Evolutionary conservation across 257 asterid genomes (phyloP), one percentile per base, ranked within the genome.

Genomic region (Paulownia fortunei): DNA sequence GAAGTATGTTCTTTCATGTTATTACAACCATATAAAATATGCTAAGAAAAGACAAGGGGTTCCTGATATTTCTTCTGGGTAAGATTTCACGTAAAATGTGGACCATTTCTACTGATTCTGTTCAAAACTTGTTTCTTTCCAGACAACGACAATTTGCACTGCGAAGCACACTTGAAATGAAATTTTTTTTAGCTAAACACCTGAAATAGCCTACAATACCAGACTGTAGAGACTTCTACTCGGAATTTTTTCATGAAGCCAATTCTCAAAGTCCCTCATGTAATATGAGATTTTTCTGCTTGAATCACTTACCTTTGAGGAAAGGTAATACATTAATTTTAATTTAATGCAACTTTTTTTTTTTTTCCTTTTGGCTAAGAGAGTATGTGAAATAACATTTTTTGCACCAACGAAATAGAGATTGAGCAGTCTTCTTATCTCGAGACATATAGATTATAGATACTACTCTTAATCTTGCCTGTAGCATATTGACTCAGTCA

Each of bases 11-110:
- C 6, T 46, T 24, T 8, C 32, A 72, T 80, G 26, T 73, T 77
- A 83, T 77, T 77, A 69, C 82, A 80, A 32, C 90, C 88, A 83
- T 78, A 86, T 21, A 52, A 79, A 52, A 71, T 27, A 67, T 79
- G 85, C 69, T 49, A 7, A 3, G 27, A 66, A 9, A 58, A 10
- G 77, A 69, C 80, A 72, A 68, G 23, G 1, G 12, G 13, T 30
- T 68, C 56, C 42, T 51, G 78, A 82, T 84, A 72, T 76, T 84
- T 84, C 19, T 2, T 51, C 1, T 60, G 63, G 76, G 73, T 34
- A 67, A 55, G 80, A 27, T 10, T 49, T 47, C 78, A 68, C 76
- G 23, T 55, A 44, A 58, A 47, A 72, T 39, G 78, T 72, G 90
- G 84, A 41, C 80, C 83, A 71, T 46, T 49, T 52, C 4, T 19